Evolutionary conservation across 2,329 filamentous ascomycete species (phyloP).

Genomic region (Ophiostoma angusticollis): DNA sequence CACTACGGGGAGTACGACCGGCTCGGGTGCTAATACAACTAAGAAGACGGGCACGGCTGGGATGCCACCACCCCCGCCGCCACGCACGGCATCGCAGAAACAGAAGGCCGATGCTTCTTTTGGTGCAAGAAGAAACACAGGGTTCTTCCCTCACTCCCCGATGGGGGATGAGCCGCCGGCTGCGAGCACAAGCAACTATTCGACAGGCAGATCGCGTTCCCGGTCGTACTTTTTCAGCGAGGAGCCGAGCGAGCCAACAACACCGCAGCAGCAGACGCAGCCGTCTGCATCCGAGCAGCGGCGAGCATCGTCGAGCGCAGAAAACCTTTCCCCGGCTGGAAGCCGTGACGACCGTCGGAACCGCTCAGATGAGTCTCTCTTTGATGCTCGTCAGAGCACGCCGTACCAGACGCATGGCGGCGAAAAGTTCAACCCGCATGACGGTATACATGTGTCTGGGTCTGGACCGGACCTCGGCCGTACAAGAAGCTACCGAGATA

Average conservation of each 20-base stretch:
- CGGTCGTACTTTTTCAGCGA: neutral
- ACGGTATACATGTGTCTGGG: slow-evolving; percentile 25
- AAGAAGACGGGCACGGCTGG: slow-evolving; percentile 16
- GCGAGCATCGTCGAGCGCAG: slow-evolving; percentile 32
- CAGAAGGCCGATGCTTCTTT: slow-evolving; percentile 44
- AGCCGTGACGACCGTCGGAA: slow-evolving; percentile 15
- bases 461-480: slow-evolving; percentile 26
- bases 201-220: slow-evolving; percentile 21
- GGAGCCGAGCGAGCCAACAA: neutral
- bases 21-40: slow-evolving; percentile 1
- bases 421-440: slow-evolving; percentile 47
- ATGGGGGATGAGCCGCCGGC: slow-evolving; percentile 41
- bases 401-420: slow-evolving; percentile 44
- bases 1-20: neutral
- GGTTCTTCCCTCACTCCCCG: slow-evolving; percentile 37
- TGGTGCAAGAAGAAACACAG: slow-evolving; percentile 32
- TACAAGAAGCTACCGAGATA: slow-evolving; percentile 31
- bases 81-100: slow-evolving; percentile 38
- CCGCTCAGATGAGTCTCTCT: slow-evolving; percentile 16
- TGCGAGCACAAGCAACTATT: slow-evolving; percentile 36
- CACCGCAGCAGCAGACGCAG: slow-evolving; percentile 14
- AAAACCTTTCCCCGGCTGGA: slow-evolving; percentile 27
- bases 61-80: slow-evolving; percentile 25
- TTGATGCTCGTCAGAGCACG: slow-evolving; percentile 41
- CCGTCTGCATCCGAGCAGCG: slow-evolving; percentile 16